Conservation (phyloP, 1,139 yeast genomes). For the Saccharomycopsis phalli region DNA sequence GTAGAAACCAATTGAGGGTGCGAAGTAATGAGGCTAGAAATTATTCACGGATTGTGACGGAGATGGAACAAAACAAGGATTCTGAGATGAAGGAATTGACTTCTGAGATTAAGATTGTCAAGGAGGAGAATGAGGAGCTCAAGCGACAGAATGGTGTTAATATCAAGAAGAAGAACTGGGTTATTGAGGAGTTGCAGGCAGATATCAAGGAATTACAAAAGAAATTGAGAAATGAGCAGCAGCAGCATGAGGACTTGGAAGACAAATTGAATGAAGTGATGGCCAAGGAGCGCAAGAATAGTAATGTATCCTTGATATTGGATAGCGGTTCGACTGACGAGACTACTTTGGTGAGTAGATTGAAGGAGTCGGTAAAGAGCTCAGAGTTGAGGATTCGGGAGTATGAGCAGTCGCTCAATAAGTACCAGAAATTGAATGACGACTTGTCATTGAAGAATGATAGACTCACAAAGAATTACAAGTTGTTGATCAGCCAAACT, state of each 20-base stretch:
- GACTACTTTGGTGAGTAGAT: slow-evolving; percentile 32
- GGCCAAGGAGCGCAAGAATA: not conserved
- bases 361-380: slow-evolving; percentile 44
- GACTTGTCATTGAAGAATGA: slow-evolving; percentile 61
- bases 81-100: slow-evolving; percentile 38
- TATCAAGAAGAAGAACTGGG: slow-evolving; percentile 38
- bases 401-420: slow-evolving; percentile 45
- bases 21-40: slow-evolving; percentile 71
- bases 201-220: slow-evolving; percentile 27
- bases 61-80: slow-evolving; percentile 54
- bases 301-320: not conserved
- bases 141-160: slow-evolving; percentile 45
- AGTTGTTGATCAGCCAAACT: slow-evolving; percentile 47
- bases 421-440: slow-evolving; percentile 56
- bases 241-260: slow-evolving; percentile 31
- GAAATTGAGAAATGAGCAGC: slow-evolving; percentile 24
- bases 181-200: slow-evolving; percentile 27
- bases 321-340: not conserved
- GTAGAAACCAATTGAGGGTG: slow-evolving; percentile 65
- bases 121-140: slow-evolving; percentile 51
- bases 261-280: slow-evolving; percentile 26
- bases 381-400: slow-evolving; percentile 46
- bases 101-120: slow-evolving; percentile 33
- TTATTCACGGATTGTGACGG: slow-evolving; percentile 59
- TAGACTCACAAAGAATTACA: slow-evolving; percentile 58